Base-by-base conservation (phyloP, 1,284 basidiomycete species). In the Ceratobasidium sp. region DNA sequence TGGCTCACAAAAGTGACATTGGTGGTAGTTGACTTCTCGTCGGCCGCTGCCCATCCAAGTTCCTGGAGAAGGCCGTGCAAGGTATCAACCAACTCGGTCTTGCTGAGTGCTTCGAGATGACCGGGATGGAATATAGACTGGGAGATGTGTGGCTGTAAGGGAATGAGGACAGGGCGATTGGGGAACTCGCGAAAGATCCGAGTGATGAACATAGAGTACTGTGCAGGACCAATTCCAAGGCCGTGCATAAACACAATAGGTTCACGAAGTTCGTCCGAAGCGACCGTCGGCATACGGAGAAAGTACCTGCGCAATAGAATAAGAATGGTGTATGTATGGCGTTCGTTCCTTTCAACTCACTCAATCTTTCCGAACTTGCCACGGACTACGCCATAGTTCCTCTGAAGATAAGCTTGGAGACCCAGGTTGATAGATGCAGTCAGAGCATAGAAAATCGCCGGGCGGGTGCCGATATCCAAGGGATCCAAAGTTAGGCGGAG, bases 161-260 rank as follows among this genome's bases (percentile, higher is more conserved):
- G 89, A 32, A 97, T 83, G 43, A 97, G 82, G 73, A 97, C 79
- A 1, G 95, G 95, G 35, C 91, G 88, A 75, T 92, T 86, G 4
- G 87, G 82, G 61, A 92, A 85, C 2, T 78, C 79, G 76, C 76
- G 83, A 73, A 88, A 79, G 41, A 92, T 82, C 73, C 87, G 80
- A 3, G 78, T 78, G 32, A 92, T 79, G 74, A 88, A 80, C 30
- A 81, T 75, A 62, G 85, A 81, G 78, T 93, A 93, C 79, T 93
- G 90, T 14, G 87, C 81, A 13, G 94, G 79, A 1, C 94, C 94
- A 50, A 96, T 85, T 13, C 95, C 95, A 0, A 98, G 86, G 1
- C 95, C 95, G 78, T 97, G 95, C 54, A 95, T 80, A 79, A 96
- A 94, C 11, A 97, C 85, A 47, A 96, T 82, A 0, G 95, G 95